These are phyloP conservation scores for Przewalskia tangutica DNA, from an alignment of 257 asterid species.

Conservation along the genomic window DNA sequence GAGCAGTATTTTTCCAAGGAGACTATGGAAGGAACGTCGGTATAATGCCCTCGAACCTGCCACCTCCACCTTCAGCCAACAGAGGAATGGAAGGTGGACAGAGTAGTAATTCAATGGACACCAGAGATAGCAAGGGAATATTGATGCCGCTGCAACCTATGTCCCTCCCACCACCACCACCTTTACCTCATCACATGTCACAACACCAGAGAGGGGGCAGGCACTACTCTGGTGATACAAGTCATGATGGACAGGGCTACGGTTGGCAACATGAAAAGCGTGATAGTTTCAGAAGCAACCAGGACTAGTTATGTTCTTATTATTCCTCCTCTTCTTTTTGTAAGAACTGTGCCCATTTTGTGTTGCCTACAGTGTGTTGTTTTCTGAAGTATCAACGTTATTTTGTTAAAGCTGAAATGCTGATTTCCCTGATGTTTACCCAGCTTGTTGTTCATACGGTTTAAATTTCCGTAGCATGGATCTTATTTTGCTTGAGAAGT, in stretches of 20 bases:
- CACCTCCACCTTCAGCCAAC: conserved; percentile 26
- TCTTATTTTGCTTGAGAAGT: neutral
- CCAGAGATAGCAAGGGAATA: conserved; percentile 50
- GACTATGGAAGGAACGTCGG: conserved; percentile 36
- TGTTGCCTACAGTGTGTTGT: neutral
- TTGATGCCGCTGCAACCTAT: conserved; percentile 40
- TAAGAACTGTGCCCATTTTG: neutral
- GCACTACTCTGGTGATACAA: conserved; percentile 44
- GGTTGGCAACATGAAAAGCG: conserved; percentile 56
- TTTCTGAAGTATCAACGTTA: neutral
- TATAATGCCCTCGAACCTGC: conserved; percentile 26
- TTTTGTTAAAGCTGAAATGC: neutral
- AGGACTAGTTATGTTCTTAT: conserved; percentile 24
- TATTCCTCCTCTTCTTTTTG: neutral
- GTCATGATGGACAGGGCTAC: conserved; percentile 61
- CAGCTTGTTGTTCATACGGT: neutral
- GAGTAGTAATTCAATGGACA: conserved; percentile 36
- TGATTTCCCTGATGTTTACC: neutral
- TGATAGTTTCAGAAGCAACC: conserved; percentile 38
- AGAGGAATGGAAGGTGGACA: conserved; percentile 41
- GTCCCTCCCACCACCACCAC: conserved; percentile 58
- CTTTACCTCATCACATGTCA: conserved; percentile 38
- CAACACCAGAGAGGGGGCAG: conserved; percentile 42
- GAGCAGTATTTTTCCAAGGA: conserved; percentile 18
- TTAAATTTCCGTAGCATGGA: neutral